Conservation (phyloP, 768 basidiomycete genomes). For the Hericium rajendrae region DNA sequence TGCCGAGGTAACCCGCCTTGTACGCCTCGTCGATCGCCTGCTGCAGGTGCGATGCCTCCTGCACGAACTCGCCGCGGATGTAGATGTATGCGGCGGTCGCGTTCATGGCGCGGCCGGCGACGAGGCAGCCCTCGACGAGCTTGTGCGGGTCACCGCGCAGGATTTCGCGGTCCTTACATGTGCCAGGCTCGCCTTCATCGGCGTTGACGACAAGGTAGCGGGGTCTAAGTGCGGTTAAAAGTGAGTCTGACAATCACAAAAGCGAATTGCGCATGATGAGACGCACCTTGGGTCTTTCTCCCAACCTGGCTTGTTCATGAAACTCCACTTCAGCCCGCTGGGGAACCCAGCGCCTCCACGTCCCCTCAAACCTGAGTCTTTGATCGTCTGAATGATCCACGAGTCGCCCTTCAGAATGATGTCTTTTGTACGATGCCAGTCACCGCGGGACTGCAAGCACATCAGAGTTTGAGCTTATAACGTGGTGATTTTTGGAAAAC, state of each 20-base stretch:
- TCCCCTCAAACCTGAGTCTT: slow-evolving; percentile 91
- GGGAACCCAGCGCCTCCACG: slow-evolving; percentile 97
- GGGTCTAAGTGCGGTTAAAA: slow-evolving; percentile 40
- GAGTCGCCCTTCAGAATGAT: slow-evolving; percentile 90
- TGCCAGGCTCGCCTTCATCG: slow-evolving; percentile 97
- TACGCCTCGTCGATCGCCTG: slow-evolving; percentile 96
- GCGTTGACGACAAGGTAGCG: slow-evolving; percentile 97
- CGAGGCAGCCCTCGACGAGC: slow-evolving; percentile 93
- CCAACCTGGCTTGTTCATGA: slow-evolving; percentile 99
- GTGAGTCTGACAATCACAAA: neutral
- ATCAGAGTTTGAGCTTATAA: neutral
- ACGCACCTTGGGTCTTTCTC: slow-evolving; percentile 79
- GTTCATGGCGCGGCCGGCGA: slow-evolving; percentile 96
- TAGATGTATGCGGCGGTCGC: slow-evolving; percentile 99
- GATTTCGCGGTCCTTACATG: slow-evolving; percentile 98
- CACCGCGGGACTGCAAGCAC: slow-evolving; percentile 65
- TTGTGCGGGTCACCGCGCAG: slow-evolving; percentile 97
- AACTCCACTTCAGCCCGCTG: slow-evolving; percentile 93
- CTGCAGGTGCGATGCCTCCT: slow-evolving; percentile 89
- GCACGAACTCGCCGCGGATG: slow-evolving; percentile 96
- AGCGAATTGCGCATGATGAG: neutral
- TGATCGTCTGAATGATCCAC: slow-evolving; percentile 95
- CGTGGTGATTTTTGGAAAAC: neutral
- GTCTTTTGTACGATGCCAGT: slow-evolving; percentile 98
- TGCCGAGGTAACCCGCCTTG: slow-evolving; percentile 77